Percentiles rank a stretch among this genome's conserved stretches.
Conservation (phyloP, 2,329 filamentous ascomycete genomes). For the Phaeoacremonium minimum region DNA sequence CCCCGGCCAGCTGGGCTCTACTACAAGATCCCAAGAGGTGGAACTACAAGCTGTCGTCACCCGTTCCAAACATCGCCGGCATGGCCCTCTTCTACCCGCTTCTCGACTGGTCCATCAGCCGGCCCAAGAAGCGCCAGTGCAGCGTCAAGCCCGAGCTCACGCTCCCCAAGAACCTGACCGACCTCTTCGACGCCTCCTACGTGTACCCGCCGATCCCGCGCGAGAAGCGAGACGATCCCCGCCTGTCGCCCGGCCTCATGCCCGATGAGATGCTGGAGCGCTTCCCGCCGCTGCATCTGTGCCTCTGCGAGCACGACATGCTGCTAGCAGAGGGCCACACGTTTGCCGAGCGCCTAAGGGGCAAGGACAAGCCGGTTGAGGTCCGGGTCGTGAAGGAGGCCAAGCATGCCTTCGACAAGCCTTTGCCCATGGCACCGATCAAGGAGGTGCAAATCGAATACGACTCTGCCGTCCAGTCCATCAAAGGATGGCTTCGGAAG, state of each 20-base stretch:
- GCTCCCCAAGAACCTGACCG: constrained; percentile 51
- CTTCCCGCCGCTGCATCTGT: constrained; percentile 52
- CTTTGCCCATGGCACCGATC: constrained; percentile 22
- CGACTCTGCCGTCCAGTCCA: constrained; percentile 8
- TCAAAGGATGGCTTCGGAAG: constrained; percentile 7
- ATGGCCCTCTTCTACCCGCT: constrained; percentile 59
- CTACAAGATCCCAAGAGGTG: constrained; percentile 21
- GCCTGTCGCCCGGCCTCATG: constrained; percentile 55
- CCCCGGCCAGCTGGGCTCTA: constrained; percentile 36
- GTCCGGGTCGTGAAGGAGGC: constrained; percentile 47
- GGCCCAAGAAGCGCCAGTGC: constrained; percentile 49
- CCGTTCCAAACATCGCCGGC: constrained; percentile 43
- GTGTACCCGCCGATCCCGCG: constrained; percentile 46
- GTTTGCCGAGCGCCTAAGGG: constrained; percentile 54
- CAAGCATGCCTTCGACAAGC: constrained; percentile 64
- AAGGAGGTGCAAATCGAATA: constrained; percentile 7
- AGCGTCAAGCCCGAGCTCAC: constrained; percentile 53
- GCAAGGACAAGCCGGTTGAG: constrained; percentile 47
- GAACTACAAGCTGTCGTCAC: constrained; percentile 29
- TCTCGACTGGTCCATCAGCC: constrained; percentile 55
- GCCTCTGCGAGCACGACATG: constrained; percentile 64
- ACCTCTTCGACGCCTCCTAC: constrained; percentile 61
- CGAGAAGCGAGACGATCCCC: constrained; percentile 43
- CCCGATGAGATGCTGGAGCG: constrained; percentile 43
- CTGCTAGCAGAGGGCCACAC: constrained; percentile 55